Evolutionary conservation across 371 early-diverging fungal species (phyloP).

Genomic region (Syncephalis fuscata): DNA sequence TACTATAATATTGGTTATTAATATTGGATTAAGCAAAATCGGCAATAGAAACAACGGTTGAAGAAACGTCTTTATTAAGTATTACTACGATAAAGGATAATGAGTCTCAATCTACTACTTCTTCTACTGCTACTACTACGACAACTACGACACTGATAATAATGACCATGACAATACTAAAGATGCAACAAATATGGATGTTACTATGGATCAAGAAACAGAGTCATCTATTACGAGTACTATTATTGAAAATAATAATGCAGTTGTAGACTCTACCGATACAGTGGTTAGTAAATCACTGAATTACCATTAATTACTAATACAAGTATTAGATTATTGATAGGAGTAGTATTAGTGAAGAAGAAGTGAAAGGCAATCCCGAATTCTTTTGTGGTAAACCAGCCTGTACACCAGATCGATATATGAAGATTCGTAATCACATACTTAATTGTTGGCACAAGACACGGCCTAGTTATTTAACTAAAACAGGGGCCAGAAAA

Average conservation of each 20-base stretch:
- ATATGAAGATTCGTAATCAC: conserved; percentile 67
- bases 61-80: background rate
- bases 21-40: background rate
- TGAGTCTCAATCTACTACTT: too few relatives aligned
- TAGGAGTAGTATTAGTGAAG: conserved; percentile 21
- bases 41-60: background rate
- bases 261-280: background rate
- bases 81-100: background rate
- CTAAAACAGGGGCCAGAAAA: conserved; percentile 31
- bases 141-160: too few relatives aligned
- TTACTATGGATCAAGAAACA: too few relatives aligned
- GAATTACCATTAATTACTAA: too few relatives aligned
- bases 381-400: conserved; percentile 62
- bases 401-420: conserved; percentile 76
- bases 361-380: conserved; percentile 37
- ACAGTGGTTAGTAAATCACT: conserved; percentile 2
- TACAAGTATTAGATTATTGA: conserved; percentile 11
- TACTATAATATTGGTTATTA: background rate
- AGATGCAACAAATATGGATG: too few relatives aligned
- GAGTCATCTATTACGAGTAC: conserved; percentile 1
- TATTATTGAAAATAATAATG: background rate
- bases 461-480: conserved; percentile 46
- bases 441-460: conserved; percentile 59
- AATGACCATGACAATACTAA: too few relatives aligned
- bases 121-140: too few relatives aligned